Conservation (phyloP, 2,329 filamentous ascomycete species). For the Helotiales sp. region DNA sequence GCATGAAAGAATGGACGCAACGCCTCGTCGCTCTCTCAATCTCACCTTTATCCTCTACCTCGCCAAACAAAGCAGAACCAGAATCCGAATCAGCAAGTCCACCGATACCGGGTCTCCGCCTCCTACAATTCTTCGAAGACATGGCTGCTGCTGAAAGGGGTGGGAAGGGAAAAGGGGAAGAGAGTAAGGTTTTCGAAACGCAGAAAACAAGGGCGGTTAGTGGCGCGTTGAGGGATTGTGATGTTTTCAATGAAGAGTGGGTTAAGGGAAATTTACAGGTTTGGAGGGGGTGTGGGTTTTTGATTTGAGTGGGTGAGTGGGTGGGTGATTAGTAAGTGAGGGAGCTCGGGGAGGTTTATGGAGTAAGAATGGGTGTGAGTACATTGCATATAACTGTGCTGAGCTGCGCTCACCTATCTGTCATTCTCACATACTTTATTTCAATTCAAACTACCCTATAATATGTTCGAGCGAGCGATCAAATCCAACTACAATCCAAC, state of each 20-base stretch:
- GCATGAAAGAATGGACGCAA: slow-evolving; percentile 33
- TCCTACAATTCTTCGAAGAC: slow-evolving; percentile 37
- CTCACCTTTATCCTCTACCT: no score
- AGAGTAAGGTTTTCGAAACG: slow-evolving; percentile 33
- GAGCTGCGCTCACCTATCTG: no score
- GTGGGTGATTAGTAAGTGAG: background rate
- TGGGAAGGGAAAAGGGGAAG: slow-evolving; percentile 7
- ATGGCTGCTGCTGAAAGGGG: slow-evolving; percentile 25
- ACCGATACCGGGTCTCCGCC: slow-evolving; percentile 32
- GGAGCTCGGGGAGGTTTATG: background rate
- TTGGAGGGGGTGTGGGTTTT: slow-evolving; percentile 36
- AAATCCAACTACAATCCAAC: no score
- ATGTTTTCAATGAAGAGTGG: slow-evolving; percentile 30
- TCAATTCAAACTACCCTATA: no score
- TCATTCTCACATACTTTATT: no score
- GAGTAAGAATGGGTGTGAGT: no score
- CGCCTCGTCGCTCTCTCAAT: slow-evolving; percentile 16
- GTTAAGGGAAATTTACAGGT: slow-evolving; percentile 29
- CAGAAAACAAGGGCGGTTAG: slow-evolving; percentile 29
- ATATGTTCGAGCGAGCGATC: no score
- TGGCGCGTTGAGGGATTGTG: slow-evolving; percentile 29
- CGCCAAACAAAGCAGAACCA: no score
- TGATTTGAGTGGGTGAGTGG: slow-evolving; percentile 12
- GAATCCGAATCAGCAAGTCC: no score
- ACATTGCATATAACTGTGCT: no score